Conservation (phyloP, 83 land plant genomes). For the Isoetes engelmannii region DNA sequence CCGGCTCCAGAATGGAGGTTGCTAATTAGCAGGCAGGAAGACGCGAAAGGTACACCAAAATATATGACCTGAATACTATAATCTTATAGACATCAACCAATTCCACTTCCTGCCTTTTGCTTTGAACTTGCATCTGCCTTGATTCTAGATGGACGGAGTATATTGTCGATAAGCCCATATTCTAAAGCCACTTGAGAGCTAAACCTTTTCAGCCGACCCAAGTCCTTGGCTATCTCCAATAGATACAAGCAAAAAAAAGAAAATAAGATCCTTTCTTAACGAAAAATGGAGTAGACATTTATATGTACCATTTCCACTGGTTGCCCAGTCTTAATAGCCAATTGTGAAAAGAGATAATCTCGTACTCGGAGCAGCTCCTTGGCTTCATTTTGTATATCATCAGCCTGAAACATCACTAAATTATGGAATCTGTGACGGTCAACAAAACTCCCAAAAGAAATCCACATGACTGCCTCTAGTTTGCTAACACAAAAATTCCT, state of each 20-base stretch:
- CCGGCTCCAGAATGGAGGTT: too few relatives aligned
- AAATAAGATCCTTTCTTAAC: not conserved
- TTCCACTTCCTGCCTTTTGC: constrained; percentile 41
- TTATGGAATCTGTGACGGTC: too few relatives aligned
- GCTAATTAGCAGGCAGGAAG: too few relatives aligned
- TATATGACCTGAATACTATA: too few relatives aligned
- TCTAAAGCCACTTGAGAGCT: constrained; percentile 74
- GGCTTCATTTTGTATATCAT: constrained; percentile 83
- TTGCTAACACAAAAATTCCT: too few relatives aligned
- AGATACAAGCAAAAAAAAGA: constrained; percentile 4
- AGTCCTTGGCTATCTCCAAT: constrained; percentile 70
- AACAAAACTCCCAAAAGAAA: too few relatives aligned
- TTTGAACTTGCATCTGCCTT: constrained; percentile 65
- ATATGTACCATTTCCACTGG: constrained; percentile 69
- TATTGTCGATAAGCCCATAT: constrained; percentile 79
- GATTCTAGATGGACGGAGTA: constrained; percentile 59
- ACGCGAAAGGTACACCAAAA: too few relatives aligned
- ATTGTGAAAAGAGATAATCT: constrained; percentile 55
- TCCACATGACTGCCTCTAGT: too few relatives aligned
- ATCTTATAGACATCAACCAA: constrained; percentile 34
- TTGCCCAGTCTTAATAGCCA: constrained; percentile 82
- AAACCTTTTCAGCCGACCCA: constrained; percentile 68
- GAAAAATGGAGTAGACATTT: not conserved
- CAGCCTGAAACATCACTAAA: constrained; percentile 69
- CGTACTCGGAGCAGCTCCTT: constrained; percentile 72